These are phyloP conservation scores for Diaporthe aspalathi DNA, from an alignment of 2,329 filamentous ascomycete genomes.

Conservation along the genomic window DNA sequence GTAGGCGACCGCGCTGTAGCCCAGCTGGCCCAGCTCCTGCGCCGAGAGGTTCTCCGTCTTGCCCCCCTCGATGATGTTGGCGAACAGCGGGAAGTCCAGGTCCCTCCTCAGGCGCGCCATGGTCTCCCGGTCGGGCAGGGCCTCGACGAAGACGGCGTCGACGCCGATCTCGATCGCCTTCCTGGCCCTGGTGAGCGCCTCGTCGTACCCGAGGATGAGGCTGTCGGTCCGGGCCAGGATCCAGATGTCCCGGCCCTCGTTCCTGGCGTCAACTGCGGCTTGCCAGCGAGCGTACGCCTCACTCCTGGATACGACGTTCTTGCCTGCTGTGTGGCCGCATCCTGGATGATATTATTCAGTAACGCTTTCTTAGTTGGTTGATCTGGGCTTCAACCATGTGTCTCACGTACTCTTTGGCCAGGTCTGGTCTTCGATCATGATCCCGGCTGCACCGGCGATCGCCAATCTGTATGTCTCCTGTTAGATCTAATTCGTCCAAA, in stretches of 20 bases:
- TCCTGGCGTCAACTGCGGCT: background rate
- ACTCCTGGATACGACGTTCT: slow-evolving; percentile 3
- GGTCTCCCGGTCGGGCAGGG: background rate
- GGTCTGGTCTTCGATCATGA: slow-evolving; percentile 9
- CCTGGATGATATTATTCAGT: background rate
- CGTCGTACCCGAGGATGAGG: slow-evolving; percentile 1
- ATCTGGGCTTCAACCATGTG: too few relatives aligned
- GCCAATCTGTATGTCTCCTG: background rate
- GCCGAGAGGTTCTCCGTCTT: slow-evolving; percentile 11
- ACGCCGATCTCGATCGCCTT: slow-evolving; percentile 10
- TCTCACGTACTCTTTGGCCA: slow-evolving; percentile 1
- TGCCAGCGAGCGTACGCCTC: slow-evolving; percentile 7
- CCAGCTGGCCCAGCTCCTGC: background rate
- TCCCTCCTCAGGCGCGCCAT: background rate
- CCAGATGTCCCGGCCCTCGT: slow-evolving; percentile 5
- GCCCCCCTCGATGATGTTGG: slow-evolving; percentile 10
- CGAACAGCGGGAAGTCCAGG: background rate
- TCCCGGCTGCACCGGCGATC: background rate
- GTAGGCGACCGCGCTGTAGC: slow-evolving; percentile 6
- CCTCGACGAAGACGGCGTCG: slow-evolving; percentile 8
- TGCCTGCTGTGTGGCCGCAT: slow-evolving; percentile 6
- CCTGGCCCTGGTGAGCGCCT: background rate
- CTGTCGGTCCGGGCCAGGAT: slow-evolving; percentile 2
- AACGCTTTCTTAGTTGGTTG: too few relatives aligned
- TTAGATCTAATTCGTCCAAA: background rate